Conservation (phyloP, 2,329 filamentous ascomycete genomes). For the Hypoxylon sp. region DNA sequence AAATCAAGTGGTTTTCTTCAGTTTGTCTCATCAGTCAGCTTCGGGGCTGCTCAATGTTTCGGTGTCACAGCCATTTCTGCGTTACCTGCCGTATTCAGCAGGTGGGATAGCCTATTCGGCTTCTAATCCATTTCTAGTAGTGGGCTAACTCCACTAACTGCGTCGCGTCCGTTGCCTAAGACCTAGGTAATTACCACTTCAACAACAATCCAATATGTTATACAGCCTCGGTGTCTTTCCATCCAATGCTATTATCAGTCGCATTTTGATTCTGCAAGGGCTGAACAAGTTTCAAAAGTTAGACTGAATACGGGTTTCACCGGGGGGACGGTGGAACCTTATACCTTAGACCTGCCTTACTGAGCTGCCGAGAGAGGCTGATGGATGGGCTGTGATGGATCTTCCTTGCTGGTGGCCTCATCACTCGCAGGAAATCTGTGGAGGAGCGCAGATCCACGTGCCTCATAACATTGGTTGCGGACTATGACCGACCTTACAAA, state of each 20-base stretch:
- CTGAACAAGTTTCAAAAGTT: slow-evolving; percentile 12
- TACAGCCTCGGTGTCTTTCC: background rate
- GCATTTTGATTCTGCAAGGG: slow-evolving; percentile 1
- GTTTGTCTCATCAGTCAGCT: slow-evolving; percentile 15
- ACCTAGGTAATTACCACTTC: background rate
- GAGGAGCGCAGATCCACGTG: slow-evolving; percentile 32
- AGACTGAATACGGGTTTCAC: slow-evolving; percentile 31
- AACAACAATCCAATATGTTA: background rate
- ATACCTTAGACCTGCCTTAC: slow-evolving; percentile 31
- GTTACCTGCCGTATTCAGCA: slow-evolving; percentile 34
- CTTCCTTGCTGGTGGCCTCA: slow-evolving; percentile 21
- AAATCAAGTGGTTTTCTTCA: slow-evolving; percentile 23
- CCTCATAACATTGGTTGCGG: slow-evolving; percentile 35
- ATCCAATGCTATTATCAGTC: background rate
- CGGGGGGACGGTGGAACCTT: slow-evolving; percentile 30
- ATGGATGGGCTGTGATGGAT: slow-evolving; percentile 1
- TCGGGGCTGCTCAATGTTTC: slow-evolving; percentile 3
- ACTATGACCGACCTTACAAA: slow-evolving; percentile 27
- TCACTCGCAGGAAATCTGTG: slow-evolving; percentile 29
- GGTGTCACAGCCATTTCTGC: slow-evolving; percentile 10
- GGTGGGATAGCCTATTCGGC: slow-evolving; percentile 14
- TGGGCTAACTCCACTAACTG: slow-evolving; percentile 1
- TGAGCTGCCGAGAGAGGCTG: slow-evolving; percentile 14
- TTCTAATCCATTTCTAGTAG: background rate
- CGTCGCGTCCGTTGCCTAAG: too few relatives aligned